These are phyloP conservation scores for Picochlorum costavermella DNA, from an alignment of 139 green algal genomes.

Conservation along the genomic window DNA sequence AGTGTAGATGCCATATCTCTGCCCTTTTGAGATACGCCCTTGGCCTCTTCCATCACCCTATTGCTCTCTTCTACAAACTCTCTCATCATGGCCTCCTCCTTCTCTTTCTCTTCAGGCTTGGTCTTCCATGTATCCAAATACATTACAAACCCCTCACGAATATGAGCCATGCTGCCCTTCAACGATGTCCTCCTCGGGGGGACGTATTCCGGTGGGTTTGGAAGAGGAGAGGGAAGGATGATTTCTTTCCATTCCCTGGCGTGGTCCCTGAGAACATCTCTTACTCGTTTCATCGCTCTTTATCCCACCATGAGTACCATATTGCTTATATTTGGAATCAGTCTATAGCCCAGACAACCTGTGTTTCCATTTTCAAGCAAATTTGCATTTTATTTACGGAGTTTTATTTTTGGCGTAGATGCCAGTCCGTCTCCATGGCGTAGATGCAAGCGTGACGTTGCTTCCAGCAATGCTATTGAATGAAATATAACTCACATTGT, in stretches of 20 bases:
- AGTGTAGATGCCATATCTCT: constrained; percentile 20
- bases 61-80: neutral
- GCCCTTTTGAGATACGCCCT: constrained; percentile 13
- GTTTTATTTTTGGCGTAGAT: too few species aligned
- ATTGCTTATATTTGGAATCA: too few species aligned
- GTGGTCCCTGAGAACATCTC: constrained; percentile 11
- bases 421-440: too few species aligned
- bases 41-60: constrained; percentile 8
- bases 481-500: too few species aligned
- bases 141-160: constrained; percentile 5
- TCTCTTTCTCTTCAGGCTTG: constrained; percentile 6
- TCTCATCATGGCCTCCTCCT: constrained; percentile 2
- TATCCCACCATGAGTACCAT: too few species aligned
- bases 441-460: too few species aligned
- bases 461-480: too few species aligned
- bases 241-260: constrained; percentile 33
- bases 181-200: constrained; percentile 2
- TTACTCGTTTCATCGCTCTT: too few species aligned
- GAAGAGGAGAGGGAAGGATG: constrained; percentile 26
- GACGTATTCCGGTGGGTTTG: constrained; percentile 30
- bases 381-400: too few species aligned
- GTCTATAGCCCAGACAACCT: too few species aligned
- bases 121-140: constrained; percentile 29
- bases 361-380: too few species aligned
- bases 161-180: neutral